Conservation (phyloP, 2,329 filamentous ascomycete species). For the Dothidotthia symphoricarpi region DNA sequence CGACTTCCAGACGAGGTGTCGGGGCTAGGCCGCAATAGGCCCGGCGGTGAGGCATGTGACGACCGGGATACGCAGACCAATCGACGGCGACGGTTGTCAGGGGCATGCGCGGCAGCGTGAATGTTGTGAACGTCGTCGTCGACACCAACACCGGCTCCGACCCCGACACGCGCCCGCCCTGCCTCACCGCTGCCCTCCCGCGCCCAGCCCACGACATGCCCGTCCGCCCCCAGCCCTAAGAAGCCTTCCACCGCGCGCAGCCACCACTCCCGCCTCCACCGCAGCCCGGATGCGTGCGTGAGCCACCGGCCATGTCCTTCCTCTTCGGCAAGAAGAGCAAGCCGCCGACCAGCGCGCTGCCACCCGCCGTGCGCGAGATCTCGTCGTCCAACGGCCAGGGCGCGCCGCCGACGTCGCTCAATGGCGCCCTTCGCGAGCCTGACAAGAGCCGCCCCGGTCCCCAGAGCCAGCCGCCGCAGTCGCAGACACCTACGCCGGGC, state of each 20-base stretch:
- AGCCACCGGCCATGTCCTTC: constrained; percentile 50
- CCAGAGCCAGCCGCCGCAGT: constrained; percentile 12
- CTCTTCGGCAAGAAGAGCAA: constrained; percentile 52
- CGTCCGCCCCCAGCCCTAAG: too few relatives aligned
- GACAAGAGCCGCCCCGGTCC: constrained; percentile 27
- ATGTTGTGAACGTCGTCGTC: too few relatives aligned
- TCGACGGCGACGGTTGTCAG: too few relatives aligned
- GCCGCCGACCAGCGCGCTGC: constrained; percentile 46
- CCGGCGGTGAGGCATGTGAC: constrained; percentile 17
- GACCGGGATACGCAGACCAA: too few relatives aligned
- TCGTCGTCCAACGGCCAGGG: constrained; percentile 56
- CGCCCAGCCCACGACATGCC: too few relatives aligned
- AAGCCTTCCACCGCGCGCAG: too few relatives aligned
- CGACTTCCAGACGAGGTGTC: too few relatives aligned
- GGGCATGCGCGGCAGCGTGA: too few relatives aligned
- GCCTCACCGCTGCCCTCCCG: too few relatives aligned
- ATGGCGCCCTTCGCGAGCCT: constrained; percentile 50
- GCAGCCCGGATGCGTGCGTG: constrained; percentile 36
- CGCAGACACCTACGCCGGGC: constrained; percentile 68
- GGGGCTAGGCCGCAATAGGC: constrained; percentile 15
- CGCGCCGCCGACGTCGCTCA: constrained; percentile 41
- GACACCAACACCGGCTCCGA: too few relatives aligned
- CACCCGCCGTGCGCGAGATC: constrained; percentile 56
- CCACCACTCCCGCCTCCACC: constrained; percentile 7
- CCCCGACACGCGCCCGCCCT: too few relatives aligned